Percentiles rank a stretch among this genome's conserved stretches.
These are phyloP conservation scores for Solanum hybrid DNA, from an alignment of 305 asterid species.

Conservation along the genomic window DNA sequence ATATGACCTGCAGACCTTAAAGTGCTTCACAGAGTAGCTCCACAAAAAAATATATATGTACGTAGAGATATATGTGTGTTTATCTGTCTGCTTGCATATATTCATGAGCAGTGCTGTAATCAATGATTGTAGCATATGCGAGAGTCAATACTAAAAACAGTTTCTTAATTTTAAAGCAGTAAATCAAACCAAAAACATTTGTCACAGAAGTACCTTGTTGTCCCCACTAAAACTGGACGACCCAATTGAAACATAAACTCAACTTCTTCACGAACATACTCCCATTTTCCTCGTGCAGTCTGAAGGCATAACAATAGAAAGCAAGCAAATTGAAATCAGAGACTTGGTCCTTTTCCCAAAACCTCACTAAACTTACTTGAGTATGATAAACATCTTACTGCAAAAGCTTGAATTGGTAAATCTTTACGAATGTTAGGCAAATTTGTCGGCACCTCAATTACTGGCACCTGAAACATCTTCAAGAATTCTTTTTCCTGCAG, in stretches of 20 bases:
- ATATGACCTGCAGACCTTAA: background rate
- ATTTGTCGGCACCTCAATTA: constrained; percentile 94
- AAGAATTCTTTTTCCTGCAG: constrained; percentile 90
- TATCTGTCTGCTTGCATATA: background rate
- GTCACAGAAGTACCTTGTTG: constrained; percentile 65
- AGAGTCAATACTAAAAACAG: background rate
- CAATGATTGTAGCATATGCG: background rate
- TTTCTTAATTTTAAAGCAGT: background rate
- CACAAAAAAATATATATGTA: background rate
- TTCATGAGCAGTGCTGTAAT: background rate
- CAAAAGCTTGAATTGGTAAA: constrained; percentile 90
- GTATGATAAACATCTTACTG: constrained; percentile 44
- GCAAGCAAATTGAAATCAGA: constrained; percentile 16
- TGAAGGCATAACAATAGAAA: constrained; percentile 25
- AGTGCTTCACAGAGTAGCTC: background rate
- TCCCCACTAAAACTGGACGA: constrained; percentile 94
- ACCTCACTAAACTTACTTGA: background rate
- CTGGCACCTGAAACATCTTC: constrained; percentile 91
- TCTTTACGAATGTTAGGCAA: constrained; percentile 81
- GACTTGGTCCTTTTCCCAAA: constrained; percentile 2
- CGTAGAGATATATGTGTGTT: background rate
- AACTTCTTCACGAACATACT: constrained; percentile 71
- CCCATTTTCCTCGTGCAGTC: constrained; percentile 99
- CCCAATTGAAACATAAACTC: constrained; percentile 80
- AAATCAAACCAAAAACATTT: constrained; percentile 14